Evolutionary conservation across 2,329 filamentous ascomycete species (phyloP), one percentile per base, ranked within the genome.

Genomic region (Cladosporium austrohemisphaericum): DNA sequence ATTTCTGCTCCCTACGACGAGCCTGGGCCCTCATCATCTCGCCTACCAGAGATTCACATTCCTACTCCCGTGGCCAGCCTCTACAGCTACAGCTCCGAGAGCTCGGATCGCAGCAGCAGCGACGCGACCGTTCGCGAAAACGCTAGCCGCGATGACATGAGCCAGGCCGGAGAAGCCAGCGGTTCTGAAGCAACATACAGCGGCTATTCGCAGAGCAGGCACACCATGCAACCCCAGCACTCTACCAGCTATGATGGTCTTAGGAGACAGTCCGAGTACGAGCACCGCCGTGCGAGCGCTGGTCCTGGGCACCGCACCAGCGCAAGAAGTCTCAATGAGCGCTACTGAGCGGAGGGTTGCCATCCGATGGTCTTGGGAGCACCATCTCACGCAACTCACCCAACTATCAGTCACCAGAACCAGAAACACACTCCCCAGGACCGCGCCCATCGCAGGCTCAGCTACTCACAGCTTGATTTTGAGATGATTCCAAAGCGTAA

Each of bases 1-100:
- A 37, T 57, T 10, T 51, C 53, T 28, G 40, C 53, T 13, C 23
- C 52, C 22, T 47, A 48, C 19, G 32, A 36, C 5, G 49, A 52
- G 19, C 49, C 52, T 13, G 53, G 51, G n/a, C 43, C 53, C 35
- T 54, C 52, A 9, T 44, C 40, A 16, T 51, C 56, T 19, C 33
- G 44, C 7, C 18, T 28, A 16, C 35, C 44, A 3, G 41, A 35
- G n/a, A 35, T 45, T 4, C 41, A 45, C 3, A 46, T 51, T 23
- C 31, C 52, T 8, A 54, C 59, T 9, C 44, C 51, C 10, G 20
- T 38, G 16, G 26, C 49, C 10, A 63, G 59, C 20, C 55, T 64
- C 2, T 62, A 64, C 51, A 61, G 57, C 52, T 64, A 58, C 54
- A 62, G 59, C 50, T 51, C 56, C 13, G 60, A 60, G 26, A 32